Evolutionary conservation across 352 stramenopile genomes (phyloP).

Genomic region (Synura sp.): DNA sequence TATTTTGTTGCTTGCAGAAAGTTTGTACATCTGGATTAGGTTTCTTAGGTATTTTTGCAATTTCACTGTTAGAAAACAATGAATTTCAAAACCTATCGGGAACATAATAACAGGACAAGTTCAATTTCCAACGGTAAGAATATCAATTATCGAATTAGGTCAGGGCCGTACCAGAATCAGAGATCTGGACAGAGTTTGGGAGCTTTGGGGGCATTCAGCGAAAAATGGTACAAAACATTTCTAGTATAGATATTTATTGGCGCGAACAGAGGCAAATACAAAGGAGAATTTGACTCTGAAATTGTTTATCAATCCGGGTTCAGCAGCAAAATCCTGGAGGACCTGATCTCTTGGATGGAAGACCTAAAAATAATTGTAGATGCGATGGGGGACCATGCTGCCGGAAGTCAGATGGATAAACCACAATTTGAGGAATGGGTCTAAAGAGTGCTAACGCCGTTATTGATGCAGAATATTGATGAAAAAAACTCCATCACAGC

Average conservation of each 20-base stretch:
- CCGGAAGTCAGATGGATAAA: neutral
- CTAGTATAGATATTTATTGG: neutral
- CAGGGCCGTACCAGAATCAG: no score
- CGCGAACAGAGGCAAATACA: neutral
- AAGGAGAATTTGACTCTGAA: neutral
- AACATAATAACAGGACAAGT: no score
- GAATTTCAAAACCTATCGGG: no score
- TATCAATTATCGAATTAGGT: no score
- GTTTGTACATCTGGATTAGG: no score
- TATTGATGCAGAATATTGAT: slow-evolving; percentile 2
- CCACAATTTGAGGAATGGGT: neutral
- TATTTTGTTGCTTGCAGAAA: no score
- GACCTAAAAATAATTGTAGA: neutral
- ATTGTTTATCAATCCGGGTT: neutral
- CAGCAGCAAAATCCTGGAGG: neutral
- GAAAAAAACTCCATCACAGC: neutral
- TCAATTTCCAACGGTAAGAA: no score
- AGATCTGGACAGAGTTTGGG: no score
- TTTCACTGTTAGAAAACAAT: no score
- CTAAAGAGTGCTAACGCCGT: neutral
- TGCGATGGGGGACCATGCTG: neutral
- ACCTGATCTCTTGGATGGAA: neutral
- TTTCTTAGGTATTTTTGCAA: no score
- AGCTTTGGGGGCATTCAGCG: no score
- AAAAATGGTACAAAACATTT: no score